Evolutionary conservation across 805 yeast species (phyloP).

Genomic region (Starmerella riodocensis): DNA sequence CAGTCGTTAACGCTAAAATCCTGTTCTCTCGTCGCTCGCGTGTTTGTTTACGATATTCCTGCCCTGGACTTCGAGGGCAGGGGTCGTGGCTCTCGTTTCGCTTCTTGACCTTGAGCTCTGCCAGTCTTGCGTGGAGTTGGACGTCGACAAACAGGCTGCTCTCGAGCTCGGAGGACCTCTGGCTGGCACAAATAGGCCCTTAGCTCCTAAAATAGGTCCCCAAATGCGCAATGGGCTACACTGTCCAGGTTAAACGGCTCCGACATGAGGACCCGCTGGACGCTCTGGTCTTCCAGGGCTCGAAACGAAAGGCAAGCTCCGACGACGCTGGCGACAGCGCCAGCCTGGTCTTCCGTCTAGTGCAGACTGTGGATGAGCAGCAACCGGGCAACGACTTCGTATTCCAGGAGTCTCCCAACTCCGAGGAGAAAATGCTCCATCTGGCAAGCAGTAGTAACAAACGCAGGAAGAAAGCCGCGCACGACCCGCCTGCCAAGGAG

Average conservation of each 20-base stretch:
- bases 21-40: no score
- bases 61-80: no score
- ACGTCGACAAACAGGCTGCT: no score
- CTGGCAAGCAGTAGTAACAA: constrained; percentile 1
- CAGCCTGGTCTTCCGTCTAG: constrained; percentile 17
- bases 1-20: no score
- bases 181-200: no score
- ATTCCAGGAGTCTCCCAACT: not conserved
- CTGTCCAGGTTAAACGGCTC: constrained; percentile 70
- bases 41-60: no score
- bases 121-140: no score
- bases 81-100: no score
- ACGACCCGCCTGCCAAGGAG: not conserved
- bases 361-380: constrained; percentile 10
- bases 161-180: no score
- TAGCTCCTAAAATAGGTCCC: no score
- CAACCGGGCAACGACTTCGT: constrained; percentile 6
- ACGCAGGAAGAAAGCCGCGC: not conserved
- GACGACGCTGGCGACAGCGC: constrained; percentile 18
- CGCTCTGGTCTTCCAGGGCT: constrained; percentile 37
- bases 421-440: not conserved
- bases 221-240: constrained; percentile 11
- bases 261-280: constrained; percentile 80
- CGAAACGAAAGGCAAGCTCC: constrained; percentile 18
- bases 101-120: no score